phyloP scores from a whole-genome alignment of 768 basidiomycete species.

The Lactarius evosmus region DNA sequence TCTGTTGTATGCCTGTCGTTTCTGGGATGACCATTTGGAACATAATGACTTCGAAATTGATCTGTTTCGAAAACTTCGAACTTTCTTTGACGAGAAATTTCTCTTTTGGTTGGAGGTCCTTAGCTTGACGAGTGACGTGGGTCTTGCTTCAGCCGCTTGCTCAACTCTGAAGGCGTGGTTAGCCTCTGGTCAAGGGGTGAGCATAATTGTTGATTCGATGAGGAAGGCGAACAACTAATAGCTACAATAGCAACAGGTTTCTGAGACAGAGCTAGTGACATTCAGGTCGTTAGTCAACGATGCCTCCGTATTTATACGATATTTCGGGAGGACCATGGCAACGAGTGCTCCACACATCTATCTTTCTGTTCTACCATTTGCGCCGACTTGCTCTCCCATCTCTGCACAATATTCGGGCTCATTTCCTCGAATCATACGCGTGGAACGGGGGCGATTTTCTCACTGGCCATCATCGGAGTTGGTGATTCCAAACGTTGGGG shows the following conservation, averaged over 20 bases:
- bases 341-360: not conserved
- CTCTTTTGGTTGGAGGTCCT: not conserved
- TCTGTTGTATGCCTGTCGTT: conserved; percentile 4
- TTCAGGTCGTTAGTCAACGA: not conserved
- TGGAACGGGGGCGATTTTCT: not conserved
- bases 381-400: not conserved
- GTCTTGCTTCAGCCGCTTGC: not conserved
- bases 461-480: not conserved
- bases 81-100: not conserved
- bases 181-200: not conserved
- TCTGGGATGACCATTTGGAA: conserved; percentile 1
- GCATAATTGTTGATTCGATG: not conserved
- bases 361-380: not conserved
- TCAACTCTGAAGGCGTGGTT: not conserved
- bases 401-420: not conserved
- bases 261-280: not conserved
- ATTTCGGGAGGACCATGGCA: not conserved
- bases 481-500: not conserved
- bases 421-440: not conserved
- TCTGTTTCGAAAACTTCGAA: not conserved
- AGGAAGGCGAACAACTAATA: not conserved
- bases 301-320: not conserved
- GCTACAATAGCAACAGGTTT: not conserved
- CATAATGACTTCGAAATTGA: not conserved
- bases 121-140: not conserved